Evolutionary conservation across 768 basidiomycete genomes (phyloP).

Genomic region (Ramaria rubella): DNA sequence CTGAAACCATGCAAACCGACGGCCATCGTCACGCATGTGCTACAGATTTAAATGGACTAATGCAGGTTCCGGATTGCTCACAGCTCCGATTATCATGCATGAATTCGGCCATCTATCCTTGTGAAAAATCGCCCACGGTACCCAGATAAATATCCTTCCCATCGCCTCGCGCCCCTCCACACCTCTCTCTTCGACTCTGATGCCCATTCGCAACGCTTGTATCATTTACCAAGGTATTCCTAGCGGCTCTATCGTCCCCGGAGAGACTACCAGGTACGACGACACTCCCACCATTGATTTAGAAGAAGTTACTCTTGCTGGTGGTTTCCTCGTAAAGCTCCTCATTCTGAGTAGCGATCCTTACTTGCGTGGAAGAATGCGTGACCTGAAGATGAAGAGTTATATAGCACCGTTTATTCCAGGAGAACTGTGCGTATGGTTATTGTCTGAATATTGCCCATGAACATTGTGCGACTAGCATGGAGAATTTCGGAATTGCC

Average conservation of each 20-base stretch:
- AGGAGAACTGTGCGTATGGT: conserved; percentile 22
- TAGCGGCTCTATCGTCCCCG: conserved; percentile 15
- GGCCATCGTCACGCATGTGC: no score
- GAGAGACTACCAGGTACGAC: conserved; percentile 43
- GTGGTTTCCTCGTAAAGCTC: conserved; percentile 44
- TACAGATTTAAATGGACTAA: no score
- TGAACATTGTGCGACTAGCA: conserved; percentile 15
- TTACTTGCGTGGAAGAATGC: conserved; percentile 37
- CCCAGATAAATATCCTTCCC: no score
- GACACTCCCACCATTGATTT: conserved; percentile 41
- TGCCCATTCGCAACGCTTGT: background rate
- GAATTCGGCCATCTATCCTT: no score
- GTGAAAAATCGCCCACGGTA: no score
- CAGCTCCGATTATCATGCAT: no score
- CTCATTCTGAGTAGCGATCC: conserved; percentile 44
- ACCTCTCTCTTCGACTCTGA: no score
- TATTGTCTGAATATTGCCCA: background rate
- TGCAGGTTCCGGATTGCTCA: no score
- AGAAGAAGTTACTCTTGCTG: conserved; percentile 35
- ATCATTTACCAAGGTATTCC: background rate
- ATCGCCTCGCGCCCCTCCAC: no score
- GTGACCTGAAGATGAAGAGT: conserved; percentile 12
- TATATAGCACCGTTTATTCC: conserved; percentile 14
- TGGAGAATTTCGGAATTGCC: conserved; percentile 34
- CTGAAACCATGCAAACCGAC: no score